A percentile compares a stretch with the other conserved stretches of the same genome.
Conservation (phyloP, 2,329 filamentous ascomycete species). For the Rutstroemia sp. region DNA sequence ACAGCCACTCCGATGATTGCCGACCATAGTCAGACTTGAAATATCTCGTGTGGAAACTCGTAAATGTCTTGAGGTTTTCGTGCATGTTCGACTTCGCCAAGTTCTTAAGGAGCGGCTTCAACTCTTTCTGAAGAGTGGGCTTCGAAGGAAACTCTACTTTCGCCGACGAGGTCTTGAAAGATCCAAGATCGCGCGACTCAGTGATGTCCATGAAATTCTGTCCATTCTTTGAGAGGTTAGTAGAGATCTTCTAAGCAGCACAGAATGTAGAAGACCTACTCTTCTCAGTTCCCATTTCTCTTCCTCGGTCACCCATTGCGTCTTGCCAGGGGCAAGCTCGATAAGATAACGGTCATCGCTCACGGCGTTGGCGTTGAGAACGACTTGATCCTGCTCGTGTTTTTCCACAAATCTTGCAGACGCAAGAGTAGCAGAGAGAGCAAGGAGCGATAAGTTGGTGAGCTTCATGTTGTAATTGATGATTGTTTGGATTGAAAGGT, state of each 20-base stretch:
- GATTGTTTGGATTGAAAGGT: neutral
- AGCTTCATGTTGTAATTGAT: slow-evolving; percentile 40
- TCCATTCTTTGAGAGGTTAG: slow-evolving; percentile 55
- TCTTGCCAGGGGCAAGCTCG: slow-evolving; percentile 77
- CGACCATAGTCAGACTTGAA: slow-evolving; percentile 72
- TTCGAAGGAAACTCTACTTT: slow-evolving; percentile 58
- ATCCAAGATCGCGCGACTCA: slow-evolving; percentile 57
- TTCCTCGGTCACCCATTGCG: slow-evolving; percentile 82
- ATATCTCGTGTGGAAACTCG: slow-evolving; percentile 74
- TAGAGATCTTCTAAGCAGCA: neutral
- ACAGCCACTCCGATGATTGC: slow-evolving; percentile 83
- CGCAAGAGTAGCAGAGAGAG: slow-evolving; percentile 44
- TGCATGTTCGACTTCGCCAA: slow-evolving; percentile 72
- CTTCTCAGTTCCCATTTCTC: slow-evolving; percentile 89
- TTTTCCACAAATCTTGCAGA: slow-evolving; percentile 50
- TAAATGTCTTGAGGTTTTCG: slow-evolving; percentile 69
- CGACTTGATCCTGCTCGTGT: slow-evolving; percentile 42
- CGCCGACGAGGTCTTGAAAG: slow-evolving; percentile 33
- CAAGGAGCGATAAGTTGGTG: slow-evolving; percentile 39
- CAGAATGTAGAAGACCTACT: slow-evolving; percentile 41
- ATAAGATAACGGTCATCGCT: slow-evolving; percentile 59
- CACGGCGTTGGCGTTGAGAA: slow-evolving; percentile 34
- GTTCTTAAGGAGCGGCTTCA: slow-evolving; percentile 58
- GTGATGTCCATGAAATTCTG: slow-evolving; percentile 95
- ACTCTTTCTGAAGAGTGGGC: slow-evolving; percentile 54